phyloP scores from a whole-genome alignment of 2,329 filamentous ascomycete species.

The Alternaria conjuncta region DNA sequence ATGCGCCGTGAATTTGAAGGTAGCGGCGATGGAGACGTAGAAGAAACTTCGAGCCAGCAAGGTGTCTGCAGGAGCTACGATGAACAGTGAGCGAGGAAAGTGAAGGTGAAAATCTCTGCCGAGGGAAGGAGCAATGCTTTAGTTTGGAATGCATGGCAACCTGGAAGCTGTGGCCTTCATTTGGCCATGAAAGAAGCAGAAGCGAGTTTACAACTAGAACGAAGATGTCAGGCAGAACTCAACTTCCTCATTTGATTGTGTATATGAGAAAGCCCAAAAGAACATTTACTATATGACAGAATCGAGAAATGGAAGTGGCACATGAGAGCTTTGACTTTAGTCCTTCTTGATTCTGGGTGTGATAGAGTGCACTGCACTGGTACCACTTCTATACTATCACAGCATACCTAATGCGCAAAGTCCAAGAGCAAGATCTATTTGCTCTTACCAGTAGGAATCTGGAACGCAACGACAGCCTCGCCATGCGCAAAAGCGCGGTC shows the following conservation, averaged over 20 bases:
- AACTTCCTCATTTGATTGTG: too few relatives aligned
- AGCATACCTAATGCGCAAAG: neutral
- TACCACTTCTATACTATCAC: neutral
- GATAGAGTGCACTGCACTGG: neutral
- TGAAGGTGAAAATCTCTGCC: neutral
- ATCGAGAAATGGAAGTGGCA: neutral
- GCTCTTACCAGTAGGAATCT: slow-evolving; percentile 71
- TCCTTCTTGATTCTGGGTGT: neutral
- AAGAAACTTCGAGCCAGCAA: neutral
- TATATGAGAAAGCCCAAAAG: neutral
- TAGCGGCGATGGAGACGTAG: neutral
- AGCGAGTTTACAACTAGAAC: too few relatives aligned
- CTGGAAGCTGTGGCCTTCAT: neutral
- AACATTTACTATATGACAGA: neutral
- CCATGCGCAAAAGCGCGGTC: slow-evolving; percentile 69
- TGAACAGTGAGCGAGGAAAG: neutral
- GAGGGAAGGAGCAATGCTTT: neutral
- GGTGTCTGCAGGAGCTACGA: neutral
- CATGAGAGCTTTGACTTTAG: neutral
- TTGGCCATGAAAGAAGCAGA: too few relatives aligned
- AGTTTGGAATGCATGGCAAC: neutral
- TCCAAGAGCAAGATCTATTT: slow-evolving; percentile 23
- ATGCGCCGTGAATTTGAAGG: too few relatives aligned
- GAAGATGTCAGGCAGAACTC: too few relatives aligned
- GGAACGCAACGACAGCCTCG: slow-evolving; percentile 68